Evolutionary conservation across 208 protist species (phyloP), one percentile per base, ranked within the genome.

Genomic region (Acanthamoeba triangularis): DNA sequence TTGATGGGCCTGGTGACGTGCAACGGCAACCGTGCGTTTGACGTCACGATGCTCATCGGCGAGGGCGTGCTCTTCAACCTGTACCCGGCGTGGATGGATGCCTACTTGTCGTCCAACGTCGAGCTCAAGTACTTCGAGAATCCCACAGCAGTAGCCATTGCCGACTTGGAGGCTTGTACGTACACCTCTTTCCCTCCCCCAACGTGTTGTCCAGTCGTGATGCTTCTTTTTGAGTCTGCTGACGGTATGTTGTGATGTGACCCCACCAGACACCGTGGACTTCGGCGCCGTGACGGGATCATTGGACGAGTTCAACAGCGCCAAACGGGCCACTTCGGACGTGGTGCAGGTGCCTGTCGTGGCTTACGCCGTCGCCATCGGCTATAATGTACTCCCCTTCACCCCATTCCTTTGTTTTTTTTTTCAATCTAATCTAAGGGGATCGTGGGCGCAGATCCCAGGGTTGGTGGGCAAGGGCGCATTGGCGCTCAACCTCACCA

Each of bases 31-130:
- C 69, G 69, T 78, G 69, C 33, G n/a, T 78, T 28, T 7, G 37
- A 35, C 69, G 33, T 78, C 2, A 78, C 69, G 69, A 47, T 35
- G 69, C 30, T 78, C 23, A 78, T 78, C 69, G 69, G 69, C 69
- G 69, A 78, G 37, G 69, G 69, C 69, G 1, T 78, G 69, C n/a
- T 47, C 69, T 78, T 78, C 37, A 78, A 78, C n/a, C 69, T 78
- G 13, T 78, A 78, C 30, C 33, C n/a, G 16, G 69, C n/a, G 37
- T 78, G 69, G 69, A 78, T 78, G 69, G 37, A 78, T 78, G 69
- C n/a, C 37, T 78, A 78, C 37, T 44, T 20, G 33, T 78, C 69
- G 13, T 47, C 33, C 30, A 78, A 44, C 69, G 6, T 78, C 13
- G 33, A 44, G 33, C 37, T 78, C n/a, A 35, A 78, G 16, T 78